phyloP scores from a whole-genome alignment of 2,329 filamentous ascomycete species.

The Penicillium sp. region DNA sequence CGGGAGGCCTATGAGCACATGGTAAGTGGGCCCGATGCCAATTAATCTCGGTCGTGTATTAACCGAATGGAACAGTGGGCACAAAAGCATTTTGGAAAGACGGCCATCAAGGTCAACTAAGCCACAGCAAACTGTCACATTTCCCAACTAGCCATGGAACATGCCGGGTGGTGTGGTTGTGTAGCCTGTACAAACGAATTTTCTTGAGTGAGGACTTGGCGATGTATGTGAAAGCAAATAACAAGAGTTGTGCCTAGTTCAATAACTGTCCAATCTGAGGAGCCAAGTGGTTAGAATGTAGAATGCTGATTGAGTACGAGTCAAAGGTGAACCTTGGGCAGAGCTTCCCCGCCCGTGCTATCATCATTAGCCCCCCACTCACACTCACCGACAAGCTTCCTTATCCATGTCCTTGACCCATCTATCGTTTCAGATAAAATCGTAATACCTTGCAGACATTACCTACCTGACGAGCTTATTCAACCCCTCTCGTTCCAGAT shows the following conservation, averaged over 20 bases:
- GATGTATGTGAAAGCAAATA: not conserved
- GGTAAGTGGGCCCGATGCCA: slow-evolving; percentile 32
- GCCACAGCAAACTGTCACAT: too few relatives aligned
- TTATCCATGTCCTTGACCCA: not conserved
- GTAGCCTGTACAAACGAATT: not conserved
- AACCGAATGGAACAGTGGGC: slow-evolving; percentile 40
- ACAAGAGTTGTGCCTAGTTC: not conserved
- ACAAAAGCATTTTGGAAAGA: slow-evolving; percentile 60
- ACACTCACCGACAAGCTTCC: not conserved
- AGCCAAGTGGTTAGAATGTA: not conserved
- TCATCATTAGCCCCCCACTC: slow-evolving; percentile 4
- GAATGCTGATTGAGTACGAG: not conserved
- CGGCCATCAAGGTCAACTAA: slow-evolving; percentile 50
- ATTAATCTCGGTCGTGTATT: slow-evolving; percentile 12
- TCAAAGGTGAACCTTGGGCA: not conserved
- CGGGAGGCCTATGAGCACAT: slow-evolving; percentile 60
- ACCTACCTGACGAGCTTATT: not conserved
- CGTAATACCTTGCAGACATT: not conserved
- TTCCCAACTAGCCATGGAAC: slow-evolving; percentile 1
- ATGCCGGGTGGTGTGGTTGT: too few relatives aligned
- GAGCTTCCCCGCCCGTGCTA: slow-evolving; percentile 19
- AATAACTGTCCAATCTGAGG: not conserved
- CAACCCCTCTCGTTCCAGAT: slow-evolving; percentile 5
- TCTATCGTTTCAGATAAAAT: not conserved
- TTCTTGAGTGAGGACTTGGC: not conserved